Conservation (phyloP, 495 filamentous ascomycete species). For the Penicillium salamii region DNA sequence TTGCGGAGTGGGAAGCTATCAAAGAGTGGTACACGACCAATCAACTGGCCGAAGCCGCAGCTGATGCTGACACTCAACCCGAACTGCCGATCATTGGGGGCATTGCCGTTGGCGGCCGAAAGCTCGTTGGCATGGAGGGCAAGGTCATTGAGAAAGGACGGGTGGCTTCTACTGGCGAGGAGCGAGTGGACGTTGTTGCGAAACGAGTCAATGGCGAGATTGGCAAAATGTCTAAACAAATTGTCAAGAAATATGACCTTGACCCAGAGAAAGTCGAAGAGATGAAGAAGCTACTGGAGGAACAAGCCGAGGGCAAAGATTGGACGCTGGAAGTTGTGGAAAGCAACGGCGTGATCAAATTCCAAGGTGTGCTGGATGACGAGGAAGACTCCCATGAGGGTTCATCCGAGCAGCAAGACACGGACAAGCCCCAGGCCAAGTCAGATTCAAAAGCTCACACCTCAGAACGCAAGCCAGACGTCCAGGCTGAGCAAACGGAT, state of each 20-base stretch:
- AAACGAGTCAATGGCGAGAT: slow-evolving; percentile 57
- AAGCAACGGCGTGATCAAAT: slow-evolving; percentile 49
- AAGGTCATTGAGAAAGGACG: slow-evolving; percentile 53
- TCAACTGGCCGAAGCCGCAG: slow-evolving; percentile 33
- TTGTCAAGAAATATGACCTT: slow-evolving; percentile 67
- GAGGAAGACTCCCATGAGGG: slow-evolving; percentile 19
- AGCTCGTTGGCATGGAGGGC: slow-evolving; percentile 55
- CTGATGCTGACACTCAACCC: slow-evolving; percentile 2
- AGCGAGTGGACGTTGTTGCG: slow-evolving; percentile 50
- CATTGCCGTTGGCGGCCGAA: slow-evolving; percentile 57
- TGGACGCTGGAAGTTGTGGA: slow-evolving; percentile 50
- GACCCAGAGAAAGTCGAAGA: slow-evolving; percentile 64
- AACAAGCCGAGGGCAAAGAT: slow-evolving; percentile 39
- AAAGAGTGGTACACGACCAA: slow-evolving; percentile 43
- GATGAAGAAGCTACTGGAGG: slow-evolving; percentile 54
- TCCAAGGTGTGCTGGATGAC: slow-evolving; percentile 35
- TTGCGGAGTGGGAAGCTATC: slow-evolving; percentile 54
- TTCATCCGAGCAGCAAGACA: background rate
- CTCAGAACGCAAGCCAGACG: slow-evolving; percentile 8
- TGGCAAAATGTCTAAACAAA: slow-evolving; percentile 52
- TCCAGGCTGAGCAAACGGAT: too few relatives aligned
- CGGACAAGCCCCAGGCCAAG: background rate
- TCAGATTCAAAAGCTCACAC: slow-evolving; percentile 11
- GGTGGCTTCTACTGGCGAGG: slow-evolving; percentile 37
- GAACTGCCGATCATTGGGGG: slow-evolving; percentile 53